Evolutionary conservation across 345 rosid species (phyloP).

Genomic region (Acer negundo): DNA sequence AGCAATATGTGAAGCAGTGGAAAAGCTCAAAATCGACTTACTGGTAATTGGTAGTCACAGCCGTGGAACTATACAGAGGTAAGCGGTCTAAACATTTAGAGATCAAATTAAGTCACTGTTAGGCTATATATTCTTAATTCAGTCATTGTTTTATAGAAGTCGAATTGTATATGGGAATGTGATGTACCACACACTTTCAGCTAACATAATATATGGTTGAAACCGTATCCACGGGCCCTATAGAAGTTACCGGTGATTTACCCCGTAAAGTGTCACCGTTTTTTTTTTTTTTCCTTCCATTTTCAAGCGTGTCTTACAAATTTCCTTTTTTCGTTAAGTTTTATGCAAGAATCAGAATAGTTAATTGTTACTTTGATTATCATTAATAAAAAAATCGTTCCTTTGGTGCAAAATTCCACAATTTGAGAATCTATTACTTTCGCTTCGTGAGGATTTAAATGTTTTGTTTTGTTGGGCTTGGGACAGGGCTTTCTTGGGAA

Average conservation of each 20-base stretch:
- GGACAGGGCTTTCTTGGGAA: constrained; percentile 52
- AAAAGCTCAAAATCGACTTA: constrained; percentile 44
- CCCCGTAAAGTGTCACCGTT: too few species aligned
- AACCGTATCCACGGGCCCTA: too few species aligned
- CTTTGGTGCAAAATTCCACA: too few species aligned
- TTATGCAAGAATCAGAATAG: neutral
- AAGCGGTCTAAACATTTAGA: constrained; percentile 9
- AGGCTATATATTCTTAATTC: too few species aligned
- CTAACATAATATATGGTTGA: too few species aligned
- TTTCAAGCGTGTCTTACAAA: neutral
- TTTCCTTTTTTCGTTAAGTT: neutral
- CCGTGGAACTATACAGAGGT: constrained; percentile 63
- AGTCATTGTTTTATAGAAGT: too few species aligned
- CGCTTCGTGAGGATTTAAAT: neutral
- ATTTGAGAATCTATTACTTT: neutral
- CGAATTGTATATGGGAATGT: too few species aligned
- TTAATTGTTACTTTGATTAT: neutral
- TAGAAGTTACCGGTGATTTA: too few species aligned
- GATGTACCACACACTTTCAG: too few species aligned
- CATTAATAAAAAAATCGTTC: too few species aligned
- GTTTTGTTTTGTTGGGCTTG: constrained; percentile 11
- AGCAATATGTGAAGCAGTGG: constrained; percentile 44
- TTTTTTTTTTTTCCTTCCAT: too few species aligned
- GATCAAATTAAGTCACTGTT: too few species aligned
- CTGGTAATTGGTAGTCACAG: constrained; percentile 57